Evolutionary conservation across 257 asterid genomes (phyloP).

Genomic region (Misopates orontium): DNA sequence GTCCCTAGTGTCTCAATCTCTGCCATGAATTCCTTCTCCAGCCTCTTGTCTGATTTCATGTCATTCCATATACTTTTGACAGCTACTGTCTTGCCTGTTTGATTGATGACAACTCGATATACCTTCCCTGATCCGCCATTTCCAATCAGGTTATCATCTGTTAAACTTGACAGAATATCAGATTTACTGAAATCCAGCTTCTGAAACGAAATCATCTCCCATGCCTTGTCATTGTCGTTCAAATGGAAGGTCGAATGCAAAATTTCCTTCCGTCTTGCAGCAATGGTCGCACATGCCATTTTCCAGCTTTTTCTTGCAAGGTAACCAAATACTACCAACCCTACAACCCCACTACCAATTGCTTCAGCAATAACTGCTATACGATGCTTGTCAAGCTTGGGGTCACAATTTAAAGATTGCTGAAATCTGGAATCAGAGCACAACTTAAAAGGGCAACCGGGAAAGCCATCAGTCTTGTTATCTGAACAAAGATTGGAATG

Average conservation of each 20-base stretch:
- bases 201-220: too few relatives aligned
- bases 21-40: constrained; percentile 57
- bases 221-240: too few relatives aligned
- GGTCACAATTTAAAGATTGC: constrained; percentile 16
- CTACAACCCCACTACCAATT: constrained; percentile 24
- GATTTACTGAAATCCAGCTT: too few relatives aligned
- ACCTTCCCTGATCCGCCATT: constrained; percentile 67
- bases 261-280: too few relatives aligned
- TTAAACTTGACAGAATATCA: too few relatives aligned
- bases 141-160: constrained; percentile 35
- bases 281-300: neutral
- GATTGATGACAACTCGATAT: constrained; percentile 37
- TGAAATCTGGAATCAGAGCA: constrained; percentile 22
- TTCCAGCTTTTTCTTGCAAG: constrained; percentile 28
- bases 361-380: neutral
- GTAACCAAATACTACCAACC: constrained; percentile 22
- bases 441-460: constrained; percentile 26
- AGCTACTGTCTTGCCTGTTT: constrained; percentile 42
- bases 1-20: constrained; percentile 63
- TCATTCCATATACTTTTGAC: constrained; percentile 50
- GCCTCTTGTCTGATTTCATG: constrained; percentile 34
- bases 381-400: constrained; percentile 1
- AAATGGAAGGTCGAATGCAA: too few relatives aligned
- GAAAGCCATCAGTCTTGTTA: constrained; percentile 2
- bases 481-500: constrained; percentile 32